Percentiles rank a stretch among this genome's conserved stretches.
Conservation (phyloP, 208 protist genomes). For the Trypanosoma boissoni region DNA sequence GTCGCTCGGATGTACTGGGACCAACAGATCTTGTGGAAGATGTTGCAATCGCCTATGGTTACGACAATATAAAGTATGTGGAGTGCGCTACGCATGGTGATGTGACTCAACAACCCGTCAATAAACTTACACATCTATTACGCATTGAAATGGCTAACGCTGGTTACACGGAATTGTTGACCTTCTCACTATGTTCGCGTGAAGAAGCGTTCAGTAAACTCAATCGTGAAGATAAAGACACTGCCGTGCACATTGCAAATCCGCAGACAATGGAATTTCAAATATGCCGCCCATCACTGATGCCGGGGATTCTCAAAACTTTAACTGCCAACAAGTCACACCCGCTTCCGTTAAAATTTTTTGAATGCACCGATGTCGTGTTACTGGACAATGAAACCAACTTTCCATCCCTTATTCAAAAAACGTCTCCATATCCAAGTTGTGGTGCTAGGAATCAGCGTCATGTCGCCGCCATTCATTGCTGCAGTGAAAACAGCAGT, state of each 20-base stretch:
- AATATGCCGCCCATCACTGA: constrained; percentile 91
- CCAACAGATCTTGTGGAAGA: constrained; percentile 98
- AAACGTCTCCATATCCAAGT: constrained; percentile 38
- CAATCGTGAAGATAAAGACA: constrained; percentile 66
- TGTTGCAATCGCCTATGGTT: constrained; percentile 97
- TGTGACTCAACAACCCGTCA: constrained; percentile 91
- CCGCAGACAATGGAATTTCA: constrained; percentile 95
- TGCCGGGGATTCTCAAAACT: constrained; percentile 97
- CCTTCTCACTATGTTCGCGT: constrained; percentile 91
- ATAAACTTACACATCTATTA: constrained; percentile 93
- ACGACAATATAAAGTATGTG: constrained; percentile 92
- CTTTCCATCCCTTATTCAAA: constrained; percentile 67
- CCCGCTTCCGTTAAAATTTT: constrained; percentile 94
- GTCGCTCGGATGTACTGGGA: constrained; percentile 96
- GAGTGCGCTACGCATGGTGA: constrained; percentile 75
- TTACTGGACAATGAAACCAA: constrained; percentile 84
- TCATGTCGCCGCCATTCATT: constrained; percentile 85
- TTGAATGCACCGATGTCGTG: constrained; percentile 97
- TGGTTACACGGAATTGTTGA: constrained; percentile 97
- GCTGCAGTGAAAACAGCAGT: constrained; percentile 58
- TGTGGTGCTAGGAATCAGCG: constrained; percentile 90
- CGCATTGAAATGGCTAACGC: constrained; percentile 89
- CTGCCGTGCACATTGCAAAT: constrained; percentile 91
- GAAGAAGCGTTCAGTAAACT: constrained; percentile 91
- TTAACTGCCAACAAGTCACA: constrained; percentile 89